phyloP scores from a whole-genome alignment of 805 yeast species.

The Brettanomyces sp. region DNA sequence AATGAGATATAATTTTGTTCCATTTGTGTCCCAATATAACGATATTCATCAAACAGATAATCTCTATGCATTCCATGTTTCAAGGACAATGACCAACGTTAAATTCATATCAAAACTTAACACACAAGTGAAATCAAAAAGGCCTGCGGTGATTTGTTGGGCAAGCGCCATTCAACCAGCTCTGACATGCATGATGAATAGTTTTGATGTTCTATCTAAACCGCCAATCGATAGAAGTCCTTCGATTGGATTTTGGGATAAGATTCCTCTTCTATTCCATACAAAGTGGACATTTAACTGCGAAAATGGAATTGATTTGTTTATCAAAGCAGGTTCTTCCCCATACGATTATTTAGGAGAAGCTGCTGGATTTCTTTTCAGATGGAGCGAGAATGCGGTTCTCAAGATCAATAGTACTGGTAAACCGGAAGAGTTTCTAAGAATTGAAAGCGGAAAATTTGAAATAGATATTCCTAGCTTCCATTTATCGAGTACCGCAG shows the following conservation, averaged over 20 bases:
- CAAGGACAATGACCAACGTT: slow-evolving; percentile 56
- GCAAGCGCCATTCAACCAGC: slow-evolving; percentile 56
- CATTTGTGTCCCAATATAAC: slow-evolving; percentile 32
- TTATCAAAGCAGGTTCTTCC: slow-evolving; percentile 49
- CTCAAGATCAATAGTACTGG: slow-evolving; percentile 42
- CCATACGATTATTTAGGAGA: slow-evolving; percentile 52
- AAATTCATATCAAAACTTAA: slow-evolving; percentile 44
- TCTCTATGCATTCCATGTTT: slow-evolving; percentile 47
- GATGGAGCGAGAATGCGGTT: slow-evolving; percentile 49
- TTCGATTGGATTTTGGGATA: slow-evolving; percentile 68
- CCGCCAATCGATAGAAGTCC: slow-evolving; percentile 61
- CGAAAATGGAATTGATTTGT: slow-evolving; percentile 44
- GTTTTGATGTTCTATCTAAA: slow-evolving; percentile 59
- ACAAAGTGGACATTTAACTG: slow-evolving; percentile 42
- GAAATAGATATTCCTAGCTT: slow-evolving; percentile 47
- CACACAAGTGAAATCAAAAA: slow-evolving; percentile 33
- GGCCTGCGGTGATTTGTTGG: slow-evolving; percentile 51
- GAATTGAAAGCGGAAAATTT: slow-evolving; percentile 47
- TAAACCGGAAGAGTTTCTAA: slow-evolving; percentile 39
- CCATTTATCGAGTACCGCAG: slow-evolving; percentile 24
- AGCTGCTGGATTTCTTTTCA: slow-evolving; percentile 55
- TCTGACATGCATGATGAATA: slow-evolving; percentile 48
- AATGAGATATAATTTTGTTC: slow-evolving; percentile 36
- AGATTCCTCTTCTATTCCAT: slow-evolving; percentile 44
- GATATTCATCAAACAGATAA: slow-evolving; percentile 27